Conservation (phyloP, 345 rosid species). For the Stellera chamaejasme region DNA sequence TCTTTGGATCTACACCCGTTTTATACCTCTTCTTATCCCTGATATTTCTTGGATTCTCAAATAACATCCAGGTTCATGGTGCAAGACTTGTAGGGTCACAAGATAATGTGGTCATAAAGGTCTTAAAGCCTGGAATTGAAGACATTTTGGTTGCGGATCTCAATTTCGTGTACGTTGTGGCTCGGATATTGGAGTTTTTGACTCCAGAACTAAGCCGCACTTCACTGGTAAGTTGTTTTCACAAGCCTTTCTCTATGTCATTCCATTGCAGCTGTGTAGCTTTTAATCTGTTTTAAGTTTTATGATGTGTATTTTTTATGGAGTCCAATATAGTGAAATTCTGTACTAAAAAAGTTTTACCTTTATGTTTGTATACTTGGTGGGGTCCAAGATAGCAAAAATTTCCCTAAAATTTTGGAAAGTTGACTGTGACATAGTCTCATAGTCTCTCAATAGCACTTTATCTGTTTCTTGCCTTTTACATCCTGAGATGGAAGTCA, state of each 20-base stretch:
- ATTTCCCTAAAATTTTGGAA: no score
- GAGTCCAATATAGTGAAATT: no score
- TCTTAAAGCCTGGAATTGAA: conserved; percentile 91
- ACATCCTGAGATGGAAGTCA: no score
- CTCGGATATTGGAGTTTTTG: conserved; percentile 89
- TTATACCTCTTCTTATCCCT: neutral
- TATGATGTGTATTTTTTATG: neutral
- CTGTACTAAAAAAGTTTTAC: no score
- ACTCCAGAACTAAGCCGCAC: conserved; percentile 82
- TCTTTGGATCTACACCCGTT: neutral
- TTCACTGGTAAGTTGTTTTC: conserved; percentile 56
- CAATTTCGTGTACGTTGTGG: conserved; percentile 77
- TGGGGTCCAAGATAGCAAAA: no score
- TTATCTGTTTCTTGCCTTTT: no score
- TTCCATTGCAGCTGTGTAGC: neutral
- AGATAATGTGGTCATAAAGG: conserved; percentile 90
- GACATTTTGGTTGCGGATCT: conserved; percentile 88
- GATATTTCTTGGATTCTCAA: conserved; percentile 7
- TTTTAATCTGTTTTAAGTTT: neutral
- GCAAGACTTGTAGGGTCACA: conserved; percentile 85
- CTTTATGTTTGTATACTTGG: no score
- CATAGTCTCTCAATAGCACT: no score
- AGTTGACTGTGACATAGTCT: no score
- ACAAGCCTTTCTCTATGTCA: conserved; percentile 3
- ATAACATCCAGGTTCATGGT: conserved; percentile 62